Percentiles rank a stretch among this genome's conserved stretches.
These are phyloP conservation scores for Trametes sp. DNA, from an alignment of 1,284 basidiomycete genomes.

Conservation along the genomic window DNA sequence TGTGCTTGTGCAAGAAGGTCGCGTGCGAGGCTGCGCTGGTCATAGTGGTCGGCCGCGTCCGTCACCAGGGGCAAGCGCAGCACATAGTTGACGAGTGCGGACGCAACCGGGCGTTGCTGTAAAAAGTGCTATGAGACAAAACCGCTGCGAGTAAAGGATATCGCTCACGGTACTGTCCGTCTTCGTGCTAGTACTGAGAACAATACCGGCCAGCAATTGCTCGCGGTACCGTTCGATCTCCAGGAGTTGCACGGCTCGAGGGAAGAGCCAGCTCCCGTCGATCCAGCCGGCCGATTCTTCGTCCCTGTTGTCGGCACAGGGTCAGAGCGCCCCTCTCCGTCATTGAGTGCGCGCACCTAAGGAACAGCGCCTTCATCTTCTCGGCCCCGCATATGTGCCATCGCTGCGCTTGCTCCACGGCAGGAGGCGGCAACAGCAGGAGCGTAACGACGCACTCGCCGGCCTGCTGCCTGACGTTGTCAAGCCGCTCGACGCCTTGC, in stretches of 20 bases:
- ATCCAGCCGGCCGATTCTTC: constrained; percentile 63
- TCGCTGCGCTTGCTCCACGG: constrained; percentile 44
- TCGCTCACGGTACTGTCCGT: constrained; percentile 80
- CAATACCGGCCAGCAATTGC: constrained; percentile 73
- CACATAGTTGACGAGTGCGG: constrained; percentile 66
- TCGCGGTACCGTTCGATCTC: constrained; percentile 66
- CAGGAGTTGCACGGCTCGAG: constrained; percentile 74
- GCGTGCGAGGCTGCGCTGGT: constrained; percentile 55
- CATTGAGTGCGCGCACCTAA: constrained; percentile 50
- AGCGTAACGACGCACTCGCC: constrained; percentile 68
- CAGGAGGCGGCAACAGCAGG: constrained; percentile 54
- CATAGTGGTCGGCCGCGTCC: constrained; percentile 46
- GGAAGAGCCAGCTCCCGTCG: constrained; percentile 75
- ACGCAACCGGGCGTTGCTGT: constrained; percentile 74
- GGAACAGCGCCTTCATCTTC: constrained; percentile 61
- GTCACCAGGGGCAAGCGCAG: constrained; percentile 55
- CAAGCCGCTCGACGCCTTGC: constrained; percentile 90
- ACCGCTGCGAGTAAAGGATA: not conserved
- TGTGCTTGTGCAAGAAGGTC: constrained; percentile 65
- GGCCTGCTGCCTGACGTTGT: constrained; percentile 86
- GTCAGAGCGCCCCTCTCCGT: not conserved
- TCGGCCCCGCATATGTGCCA: constrained; percentile 60
- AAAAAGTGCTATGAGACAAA: constrained; percentile 26
- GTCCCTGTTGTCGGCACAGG: constrained; percentile 29
- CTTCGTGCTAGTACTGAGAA: constrained; percentile 81